Evolutionary conservation across 306 rosid species (phyloP).

Genomic region (Medicago arabica): DNA sequence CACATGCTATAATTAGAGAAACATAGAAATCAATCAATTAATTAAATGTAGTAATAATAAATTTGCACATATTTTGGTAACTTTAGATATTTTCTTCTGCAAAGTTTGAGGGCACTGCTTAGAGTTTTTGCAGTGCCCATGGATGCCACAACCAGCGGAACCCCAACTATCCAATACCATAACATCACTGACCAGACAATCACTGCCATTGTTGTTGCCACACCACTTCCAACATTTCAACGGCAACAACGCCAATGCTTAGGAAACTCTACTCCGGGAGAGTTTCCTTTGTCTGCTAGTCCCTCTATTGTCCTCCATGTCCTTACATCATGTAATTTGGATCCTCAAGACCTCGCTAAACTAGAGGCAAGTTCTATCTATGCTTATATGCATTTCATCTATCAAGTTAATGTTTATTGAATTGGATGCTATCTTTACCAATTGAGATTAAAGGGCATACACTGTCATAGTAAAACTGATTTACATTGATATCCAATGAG

Average conservation of each 20-base stretch:
- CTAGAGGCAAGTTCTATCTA: slow-evolving; percentile 78
- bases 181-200: slow-evolving; percentile 88
- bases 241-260: slow-evolving; percentile 83
- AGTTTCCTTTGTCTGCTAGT: slow-evolving; percentile 91
- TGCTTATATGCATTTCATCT: slow-evolving; percentile 34
- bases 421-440: neutral
- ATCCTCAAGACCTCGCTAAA: slow-evolving; percentile 92
- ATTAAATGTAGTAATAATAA: slow-evolving; percentile 54
- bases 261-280: slow-evolving; percentile 85
- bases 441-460: neutral
- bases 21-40: slow-evolving; percentile 38
- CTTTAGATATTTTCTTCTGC: slow-evolving; percentile 58
- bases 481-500: neutral
- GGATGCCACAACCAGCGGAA: slow-evolving; percentile 94
- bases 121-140: slow-evolving; percentile 84
- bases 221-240: slow-evolving; percentile 67
- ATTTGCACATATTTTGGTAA: slow-evolving; percentile 63
- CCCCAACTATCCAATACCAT: slow-evolving; percentile 82
- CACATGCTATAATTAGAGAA: slow-evolving; percentile 49
- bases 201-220: slow-evolving; percentile 68
- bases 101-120: slow-evolving; percentile 86
- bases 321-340: slow-evolving; percentile 80
- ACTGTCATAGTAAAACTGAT: neutral
- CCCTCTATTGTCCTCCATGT: slow-evolving; percentile 97
- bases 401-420: slow-evolving; percentile 13